Evolutionary conservation across 176 grass and related monocot species (phyloP), one percentile per base, ranked within the genome.

Genomic region (Typha latifolia): DNA sequence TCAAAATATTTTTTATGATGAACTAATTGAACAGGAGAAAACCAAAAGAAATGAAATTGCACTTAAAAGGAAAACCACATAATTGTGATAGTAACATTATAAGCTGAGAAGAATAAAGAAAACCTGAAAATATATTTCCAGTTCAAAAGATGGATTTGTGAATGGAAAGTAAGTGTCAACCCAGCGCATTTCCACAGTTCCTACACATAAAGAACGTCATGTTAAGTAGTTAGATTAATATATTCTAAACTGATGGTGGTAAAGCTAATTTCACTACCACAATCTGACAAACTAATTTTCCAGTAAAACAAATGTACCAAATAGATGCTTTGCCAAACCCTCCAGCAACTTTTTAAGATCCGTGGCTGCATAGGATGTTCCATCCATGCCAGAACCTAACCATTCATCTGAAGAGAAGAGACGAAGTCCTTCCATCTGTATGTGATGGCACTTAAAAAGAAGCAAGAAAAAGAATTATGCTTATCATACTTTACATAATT

Each of bases 101-200:
- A 15, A 18, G 14, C 52, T 57, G 19, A 20, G 15, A 57, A 57
- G 6, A 57, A 57, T 57, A 7, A 57, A 16, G 59, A 51, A 9
- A 73, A 92, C 93, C 94, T 97, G 85, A 64, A 97, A 97, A 85
- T 84, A 97, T 78, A 97, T 97, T 81, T 97, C 94, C 21, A 97
- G 84, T 52, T 97, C 94, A 14, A 92, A 97, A 63, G 94, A 97
- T 47, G 94, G 94, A 65, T 93, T 90, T 61, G 94, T 97, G 68
- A 97, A 97, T 4, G 94, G 94, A 74, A 97, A 97, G 76, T 92
- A 93, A 49, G 94, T 97, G 79, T 97, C 89, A 72, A 97, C 94
- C 94, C 94, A 97, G 43, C 89, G 83, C 94, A 97, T 97, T 47
- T 97, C 89, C 68, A 97, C 94, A 85, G 76, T 78, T 69, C 94